Base-by-base conservation (phyloP, 2,329 filamentous ascomycete genomes). In the Scleromitrula shiraiana region DNA sequence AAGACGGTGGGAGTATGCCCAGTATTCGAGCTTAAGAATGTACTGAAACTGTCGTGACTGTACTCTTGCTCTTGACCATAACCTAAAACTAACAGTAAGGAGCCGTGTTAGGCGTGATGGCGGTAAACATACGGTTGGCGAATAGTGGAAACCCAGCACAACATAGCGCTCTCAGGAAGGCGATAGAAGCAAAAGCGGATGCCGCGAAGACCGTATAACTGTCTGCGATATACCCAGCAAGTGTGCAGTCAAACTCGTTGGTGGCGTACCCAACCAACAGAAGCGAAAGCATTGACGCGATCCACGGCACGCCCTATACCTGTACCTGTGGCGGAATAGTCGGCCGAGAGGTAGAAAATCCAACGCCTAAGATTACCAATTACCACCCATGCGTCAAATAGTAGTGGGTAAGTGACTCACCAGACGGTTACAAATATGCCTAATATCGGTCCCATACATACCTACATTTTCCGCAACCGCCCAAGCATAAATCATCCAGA, bases 401-500 rank as follows among this genome's bases (percentile, higher is more conserved):
- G 2, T n/a, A 35, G 23, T 7, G 26, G 12, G 20, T 17, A 19
- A 7, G 3, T 15, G 30, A 5, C 59, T 39, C 55, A 67, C 70
- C 69, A 72, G 22, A 59, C 54, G 12, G 65, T 62, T n/a, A 72
- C 64, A 54, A 70, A 69, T 2, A 66, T 67, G 9, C 67, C 68
- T 50, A 69, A 64, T 1, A 72, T 65, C 5, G 72, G 71, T 0
- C 70, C 72, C 4, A 71, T 67, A 62, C 7, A 74, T 52, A 0
- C 69, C 72, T 7, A 69, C 55, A 2, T 69, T 72, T 2, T 69
- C 64, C 6, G 63, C 64, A 22, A 65, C 59, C 23, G 67, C 66
- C 71, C 72, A 75, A 7, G 66, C 56, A 47, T 68, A 69, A 14
- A 75, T 63, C 10, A 70, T 57, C 70, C 70, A 74, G 8, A 74